Evolutionary conservation across 2,329 filamentous ascomycete species (phyloP).

Genomic region (Aspergillus viridinutans): DNA sequence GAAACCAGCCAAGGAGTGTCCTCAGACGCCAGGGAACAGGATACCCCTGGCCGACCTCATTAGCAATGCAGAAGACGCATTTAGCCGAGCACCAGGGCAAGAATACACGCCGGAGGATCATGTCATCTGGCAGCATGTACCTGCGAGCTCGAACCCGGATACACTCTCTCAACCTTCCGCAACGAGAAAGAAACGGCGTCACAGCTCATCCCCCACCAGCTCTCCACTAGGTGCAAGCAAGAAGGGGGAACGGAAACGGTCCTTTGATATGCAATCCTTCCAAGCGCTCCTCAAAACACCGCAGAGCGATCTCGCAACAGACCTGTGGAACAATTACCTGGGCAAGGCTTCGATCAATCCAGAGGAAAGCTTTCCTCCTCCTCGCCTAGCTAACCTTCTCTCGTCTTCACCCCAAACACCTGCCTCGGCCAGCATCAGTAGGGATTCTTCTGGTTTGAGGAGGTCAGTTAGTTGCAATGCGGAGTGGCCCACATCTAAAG

Average conservation of each 20-base stretch:
- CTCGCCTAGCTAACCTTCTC: constrained; percentile 61
- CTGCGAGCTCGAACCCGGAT: constrained; percentile 37
- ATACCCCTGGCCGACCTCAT: constrained; percentile 59
- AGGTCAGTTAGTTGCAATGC: constrained; percentile 65
- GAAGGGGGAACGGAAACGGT: constrained; percentile 34
- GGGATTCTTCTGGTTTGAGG: constrained; percentile 51
- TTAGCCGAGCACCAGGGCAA: constrained; percentile 45
- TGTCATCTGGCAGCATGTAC: constrained; percentile 55
- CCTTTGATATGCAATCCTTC: constrained; percentile 57
- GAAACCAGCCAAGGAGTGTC: constrained; percentile 37
- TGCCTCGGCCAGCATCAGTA: constrained; percentile 39
- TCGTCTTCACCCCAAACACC: constrained; percentile 67
- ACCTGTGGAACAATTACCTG: constrained; percentile 74
- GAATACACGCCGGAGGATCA: constrained; percentile 58
- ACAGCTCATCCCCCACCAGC: constrained; percentile 68
- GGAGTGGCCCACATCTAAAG: constrained; percentile 59
- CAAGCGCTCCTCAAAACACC: constrained; percentile 61
- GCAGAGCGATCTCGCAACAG: constrained; percentile 66
- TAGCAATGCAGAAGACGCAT: constrained; percentile 56
- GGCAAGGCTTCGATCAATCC: constrained; percentile 46
- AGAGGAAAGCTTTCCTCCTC: constrained; percentile 49
- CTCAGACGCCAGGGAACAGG: constrained; percentile 56
- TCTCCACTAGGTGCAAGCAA: constrained; percentile 54
- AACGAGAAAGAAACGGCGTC: constrained; percentile 59
- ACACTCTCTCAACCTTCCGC: constrained; percentile 48